These are phyloP conservation scores for Daldinia concentrica DNA, from an alignment of 495 filamentous ascomycete species.

Conservation along the genomic window DNA sequence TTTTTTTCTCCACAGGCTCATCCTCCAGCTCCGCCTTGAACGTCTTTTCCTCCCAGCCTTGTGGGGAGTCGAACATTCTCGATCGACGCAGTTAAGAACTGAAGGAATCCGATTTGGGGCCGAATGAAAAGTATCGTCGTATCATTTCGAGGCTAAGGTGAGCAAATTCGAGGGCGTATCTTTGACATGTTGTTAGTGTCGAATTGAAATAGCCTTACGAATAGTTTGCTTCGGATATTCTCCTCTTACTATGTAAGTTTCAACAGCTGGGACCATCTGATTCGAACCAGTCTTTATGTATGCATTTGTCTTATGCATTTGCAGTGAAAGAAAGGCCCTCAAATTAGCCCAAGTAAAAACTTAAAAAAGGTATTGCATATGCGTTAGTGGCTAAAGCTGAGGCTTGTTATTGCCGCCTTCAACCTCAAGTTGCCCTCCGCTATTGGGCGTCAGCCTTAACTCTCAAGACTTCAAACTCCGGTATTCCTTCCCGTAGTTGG, in stretches of 20 bases:
- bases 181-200: not conserved
- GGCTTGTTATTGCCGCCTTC: slow-evolving; percentile 12
- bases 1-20: not conserved
- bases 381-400: slow-evolving; percentile 28
- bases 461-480: not conserved
- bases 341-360: not conserved
- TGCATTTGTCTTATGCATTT: not conserved
- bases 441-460: slow-evolving; percentile 19
- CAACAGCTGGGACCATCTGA: not conserved
- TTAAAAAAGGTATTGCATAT: not conserved
- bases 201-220: not conserved
- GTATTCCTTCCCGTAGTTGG: slow-evolving; percentile 9
- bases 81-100: not conserved
- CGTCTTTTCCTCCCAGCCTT: slow-evolving; percentile 2
- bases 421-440: not conserved
- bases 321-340: not conserved
- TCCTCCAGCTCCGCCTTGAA: not conserved
- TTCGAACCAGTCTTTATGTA: not conserved
- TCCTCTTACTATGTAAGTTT: not conserved
- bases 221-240: not conserved
- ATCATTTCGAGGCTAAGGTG: not conserved
- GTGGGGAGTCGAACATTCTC: not conserved
- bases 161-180: not conserved
- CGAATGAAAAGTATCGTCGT: not conserved
- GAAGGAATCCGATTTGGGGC: not conserved